Percentiles rank a stretch among this genome's conserved stretches.
These are phyloP conservation scores for Phytophthora cactorum DNA, from an alignment of 352 stramenopile species.

Conservation along the genomic window DNA sequence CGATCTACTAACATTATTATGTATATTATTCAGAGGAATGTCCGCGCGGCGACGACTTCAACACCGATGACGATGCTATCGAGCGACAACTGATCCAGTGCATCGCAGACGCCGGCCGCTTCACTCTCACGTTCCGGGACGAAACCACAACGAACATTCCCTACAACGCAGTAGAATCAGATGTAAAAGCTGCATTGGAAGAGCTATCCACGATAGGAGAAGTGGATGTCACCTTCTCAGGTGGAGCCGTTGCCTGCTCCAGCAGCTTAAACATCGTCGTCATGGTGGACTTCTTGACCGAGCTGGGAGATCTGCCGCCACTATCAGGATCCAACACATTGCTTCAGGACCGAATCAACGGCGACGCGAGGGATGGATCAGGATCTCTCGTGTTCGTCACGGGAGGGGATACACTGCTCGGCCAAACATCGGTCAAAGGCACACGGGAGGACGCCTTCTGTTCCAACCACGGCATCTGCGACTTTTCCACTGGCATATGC, in stretches of 20 bases:
- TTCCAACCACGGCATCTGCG: slow-evolving; percentile 78
- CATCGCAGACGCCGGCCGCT: slow-evolving; percentile 56
- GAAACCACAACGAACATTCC: slow-evolving; percentile 54
- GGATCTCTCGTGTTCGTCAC: slow-evolving; percentile 50
- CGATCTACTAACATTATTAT: slow-evolving; percentile 10
- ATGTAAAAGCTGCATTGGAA: slow-evolving; percentile 58
- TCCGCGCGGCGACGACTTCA: slow-evolving; percentile 73
- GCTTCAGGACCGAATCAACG: slow-evolving; percentile 58
- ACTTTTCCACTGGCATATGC: slow-evolving; percentile 70
- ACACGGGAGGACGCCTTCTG: slow-evolving; percentile 77
- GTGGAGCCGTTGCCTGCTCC: slow-evolving; percentile 48
- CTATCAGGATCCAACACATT: slow-evolving; percentile 43
- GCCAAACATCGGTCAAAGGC: slow-evolving; percentile 57
- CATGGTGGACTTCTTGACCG: slow-evolving; percentile 62
- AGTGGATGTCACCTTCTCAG: slow-evolving; percentile 50
- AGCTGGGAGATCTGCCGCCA: slow-evolving; percentile 62
- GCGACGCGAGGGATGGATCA: slow-evolving; percentile 62
- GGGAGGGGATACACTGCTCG: slow-evolving; percentile 40
- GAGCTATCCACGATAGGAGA: slow-evolving; percentile 49
- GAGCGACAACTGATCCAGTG: slow-evolving; percentile 76
- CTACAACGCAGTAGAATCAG: slow-evolving; percentile 36
- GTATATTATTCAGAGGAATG: slow-evolving; percentile 52
- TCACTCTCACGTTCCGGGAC: slow-evolving; percentile 74
- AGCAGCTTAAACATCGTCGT: slow-evolving; percentile 48
- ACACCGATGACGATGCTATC: slow-evolving; percentile 59